These are phyloP conservation scores for Penicillium sp. DNA, from an alignment of 2,329 filamentous ascomycete genomes.

Conservation along the genomic window DNA sequence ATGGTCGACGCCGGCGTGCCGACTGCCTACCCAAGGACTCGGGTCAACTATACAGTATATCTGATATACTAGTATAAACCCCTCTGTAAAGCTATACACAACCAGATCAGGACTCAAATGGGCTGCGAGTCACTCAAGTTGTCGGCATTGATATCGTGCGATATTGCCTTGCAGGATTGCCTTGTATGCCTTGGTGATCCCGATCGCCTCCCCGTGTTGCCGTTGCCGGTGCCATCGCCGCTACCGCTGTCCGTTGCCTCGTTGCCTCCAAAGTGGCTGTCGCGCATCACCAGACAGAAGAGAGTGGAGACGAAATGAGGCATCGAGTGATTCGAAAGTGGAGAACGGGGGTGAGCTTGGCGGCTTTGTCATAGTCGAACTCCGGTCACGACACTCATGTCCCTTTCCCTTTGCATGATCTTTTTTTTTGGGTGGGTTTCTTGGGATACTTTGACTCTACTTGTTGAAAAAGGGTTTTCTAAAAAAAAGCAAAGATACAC, in stretches of 20 bases:
- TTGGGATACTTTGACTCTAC: neutral
- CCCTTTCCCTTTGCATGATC: slow-evolving; percentile 11
- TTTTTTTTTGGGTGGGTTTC: slow-evolving; percentile 1
- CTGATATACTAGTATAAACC: neutral
- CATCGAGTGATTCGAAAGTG: slow-evolving; percentile 14
- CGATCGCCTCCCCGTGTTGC: neutral
- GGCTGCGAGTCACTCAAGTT: neutral
- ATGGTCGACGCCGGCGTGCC: slow-evolving; percentile 22
- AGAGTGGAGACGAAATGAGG: slow-evolving; percentile 7
- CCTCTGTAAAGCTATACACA: neutral
- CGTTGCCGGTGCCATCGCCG: neutral
- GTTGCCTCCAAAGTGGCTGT: slow-evolving; percentile 3
- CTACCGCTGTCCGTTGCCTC: slow-evolving; percentile 8
- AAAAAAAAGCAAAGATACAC: neutral
- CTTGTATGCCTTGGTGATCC: neutral
- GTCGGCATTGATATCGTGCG: neutral
- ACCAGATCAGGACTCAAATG: neutral
- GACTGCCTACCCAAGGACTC: slow-evolving; percentile 20
- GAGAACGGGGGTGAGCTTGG: slow-evolving; percentile 19
- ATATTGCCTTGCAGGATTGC: neutral
- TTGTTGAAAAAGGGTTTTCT: neutral
- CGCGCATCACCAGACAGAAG: neutral
- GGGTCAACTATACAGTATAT: slow-evolving; percentile 2
- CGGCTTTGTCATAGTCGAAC: slow-evolving; percentile 22
- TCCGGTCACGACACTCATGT: slow-evolving; percentile 23